These are phyloP conservation scores for Patellaria atrata DNA, from an alignment of 495 filamentous ascomycete genomes.

Conservation along the genomic window DNA sequence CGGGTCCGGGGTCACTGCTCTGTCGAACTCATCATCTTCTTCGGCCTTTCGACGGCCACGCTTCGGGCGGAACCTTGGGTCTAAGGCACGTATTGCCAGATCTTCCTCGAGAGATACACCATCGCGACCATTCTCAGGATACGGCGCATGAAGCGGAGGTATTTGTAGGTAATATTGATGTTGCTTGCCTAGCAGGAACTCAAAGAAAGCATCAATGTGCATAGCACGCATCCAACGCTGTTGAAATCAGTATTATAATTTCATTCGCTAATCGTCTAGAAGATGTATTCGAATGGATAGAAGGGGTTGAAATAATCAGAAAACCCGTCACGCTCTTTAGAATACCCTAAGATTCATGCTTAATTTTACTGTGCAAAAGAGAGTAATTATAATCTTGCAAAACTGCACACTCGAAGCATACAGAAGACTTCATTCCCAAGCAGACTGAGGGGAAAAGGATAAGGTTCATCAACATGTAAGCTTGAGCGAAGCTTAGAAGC, in stretches of 20 bases:
- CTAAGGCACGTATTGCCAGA: constrained; percentile 72
- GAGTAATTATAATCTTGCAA: too few relatives aligned
- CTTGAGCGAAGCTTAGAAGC: too few relatives aligned
- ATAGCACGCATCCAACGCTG: constrained; percentile 98
- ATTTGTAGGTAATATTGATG: constrained; percentile 78
- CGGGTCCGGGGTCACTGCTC: constrained; percentile 33
- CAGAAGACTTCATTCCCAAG: too few relatives aligned
- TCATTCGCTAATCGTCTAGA: background rate
- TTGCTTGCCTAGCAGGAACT: constrained; percentile 66
- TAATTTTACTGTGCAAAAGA: too few relatives aligned
- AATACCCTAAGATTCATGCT: too few relatives aligned
- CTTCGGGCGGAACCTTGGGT: constrained; percentile 83
- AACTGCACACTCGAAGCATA: too few relatives aligned
- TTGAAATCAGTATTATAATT: background rate
- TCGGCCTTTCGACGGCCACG: constrained; percentile 75
- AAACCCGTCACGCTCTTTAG: too few relatives aligned
- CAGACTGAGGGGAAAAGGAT: too few relatives aligned
- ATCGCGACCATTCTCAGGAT: constrained; percentile 58
- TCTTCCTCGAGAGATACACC: constrained; percentile 87
- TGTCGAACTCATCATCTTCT: constrained; percentile 45
- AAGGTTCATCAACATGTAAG: too few relatives aligned
- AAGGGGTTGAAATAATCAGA: too few relatives aligned
- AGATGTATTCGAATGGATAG: background rate
- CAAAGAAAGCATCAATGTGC: constrained; percentile 95
- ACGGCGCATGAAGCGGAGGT: constrained; percentile 44